These are phyloP conservation scores for Cercospora sp. DNA, from an alignment of 2,329 filamentous ascomycete species.

Conservation along the genomic window DNA sequence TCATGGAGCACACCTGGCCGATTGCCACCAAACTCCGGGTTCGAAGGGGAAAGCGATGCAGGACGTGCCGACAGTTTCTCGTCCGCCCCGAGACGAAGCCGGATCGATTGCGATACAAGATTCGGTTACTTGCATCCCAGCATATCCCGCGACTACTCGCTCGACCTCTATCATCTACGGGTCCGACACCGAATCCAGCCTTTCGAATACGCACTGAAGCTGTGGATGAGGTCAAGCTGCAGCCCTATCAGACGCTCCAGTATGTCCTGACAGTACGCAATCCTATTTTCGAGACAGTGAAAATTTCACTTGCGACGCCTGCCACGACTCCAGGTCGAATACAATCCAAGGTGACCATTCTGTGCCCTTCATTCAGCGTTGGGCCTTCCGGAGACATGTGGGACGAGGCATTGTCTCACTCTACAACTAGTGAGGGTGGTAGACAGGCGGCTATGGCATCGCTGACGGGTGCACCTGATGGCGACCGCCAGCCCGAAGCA, in stretches of 20 bases:
- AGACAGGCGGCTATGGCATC: conserved; percentile 37
- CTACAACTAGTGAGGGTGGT: conserved; percentile 30
- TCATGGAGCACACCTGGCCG: conserved; percentile 74
- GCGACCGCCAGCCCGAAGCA: conserved; percentile 68
- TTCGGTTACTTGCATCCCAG: conserved; percentile 78
- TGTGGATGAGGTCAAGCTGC: conserved; percentile 21
- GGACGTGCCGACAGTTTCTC: conserved; percentile 89
- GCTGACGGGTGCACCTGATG: conserved; percentile 44
- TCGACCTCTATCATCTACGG: conserved; percentile 52
- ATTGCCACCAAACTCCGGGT: conserved; percentile 81
- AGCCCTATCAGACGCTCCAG: conserved; percentile 60
- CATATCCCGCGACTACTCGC: conserved; percentile 84
- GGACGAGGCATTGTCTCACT: conserved; percentile 78
- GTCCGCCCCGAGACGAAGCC: conserved; percentile 92
- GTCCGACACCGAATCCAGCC: conserved; percentile 27
- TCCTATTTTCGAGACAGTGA: conserved; percentile 87
- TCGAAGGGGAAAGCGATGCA: conserved; percentile 91
- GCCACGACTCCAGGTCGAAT: conserved; percentile 74
- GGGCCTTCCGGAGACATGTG: conserved; percentile 84
- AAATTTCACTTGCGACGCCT: conserved; percentile 83
- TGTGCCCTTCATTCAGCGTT: conserved; percentile 92
- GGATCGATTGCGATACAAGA: conserved; percentile 80
- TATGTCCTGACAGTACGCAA: conserved; percentile 91
- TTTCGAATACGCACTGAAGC: conserved; percentile 31
- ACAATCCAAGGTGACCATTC: conserved; percentile 77